These are phyloP conservation scores for Nakazawaea anatomiae DNA, from an alignment of 805 yeast species.

Conservation along the genomic window DNA sequence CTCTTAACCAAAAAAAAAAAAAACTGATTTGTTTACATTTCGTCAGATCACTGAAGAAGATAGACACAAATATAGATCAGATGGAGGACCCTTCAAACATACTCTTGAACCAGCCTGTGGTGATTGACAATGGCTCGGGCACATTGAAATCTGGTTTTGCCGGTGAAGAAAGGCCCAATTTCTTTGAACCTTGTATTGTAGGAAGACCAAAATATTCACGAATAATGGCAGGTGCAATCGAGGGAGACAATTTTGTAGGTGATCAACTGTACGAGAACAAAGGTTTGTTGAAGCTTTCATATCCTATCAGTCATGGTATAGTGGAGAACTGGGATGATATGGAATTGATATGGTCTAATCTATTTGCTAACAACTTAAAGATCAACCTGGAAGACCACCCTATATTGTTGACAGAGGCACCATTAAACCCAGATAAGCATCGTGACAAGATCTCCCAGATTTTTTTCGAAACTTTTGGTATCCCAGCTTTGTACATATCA, in stretches of 20 bases:
- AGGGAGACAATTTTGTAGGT: constrained; percentile 71
- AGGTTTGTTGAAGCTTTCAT: constrained; percentile 64
- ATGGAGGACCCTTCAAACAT: constrained; percentile 8
- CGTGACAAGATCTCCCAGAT: constrained; percentile 58
- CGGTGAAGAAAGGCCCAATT: constrained; percentile 78
- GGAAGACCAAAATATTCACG: constrained; percentile 84
- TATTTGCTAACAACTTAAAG: constrained; percentile 52
- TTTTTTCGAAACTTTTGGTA: constrained; percentile 64
- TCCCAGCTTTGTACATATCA: constrained; percentile 69
- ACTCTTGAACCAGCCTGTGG: constrained; percentile 65
- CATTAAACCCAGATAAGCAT: constrained; percentile 64
- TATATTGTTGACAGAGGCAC: constrained; percentile 81
- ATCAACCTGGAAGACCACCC: constrained; percentile 79
- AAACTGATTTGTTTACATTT: not conserved
- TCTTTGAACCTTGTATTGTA: constrained; percentile 54
- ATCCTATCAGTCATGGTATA: constrained; percentile 78
- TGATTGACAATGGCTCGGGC: constrained; percentile 84
- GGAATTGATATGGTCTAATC: constrained; percentile 74
- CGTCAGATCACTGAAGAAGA: no score
- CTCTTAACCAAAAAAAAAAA: not conserved
- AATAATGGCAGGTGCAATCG: constrained; percentile 65
- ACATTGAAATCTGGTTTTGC: constrained; percentile 86
- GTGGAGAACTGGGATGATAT: constrained; percentile 81
- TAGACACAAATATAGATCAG: no score
- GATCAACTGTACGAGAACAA: constrained; percentile 65